A percentile compares a stretch with the other conserved stretches of the same genome.
Evolutionary conservation across 495 filamentous ascomycete genomes (phyloP).

Genomic region (Daldinia bambusicola): DNA sequence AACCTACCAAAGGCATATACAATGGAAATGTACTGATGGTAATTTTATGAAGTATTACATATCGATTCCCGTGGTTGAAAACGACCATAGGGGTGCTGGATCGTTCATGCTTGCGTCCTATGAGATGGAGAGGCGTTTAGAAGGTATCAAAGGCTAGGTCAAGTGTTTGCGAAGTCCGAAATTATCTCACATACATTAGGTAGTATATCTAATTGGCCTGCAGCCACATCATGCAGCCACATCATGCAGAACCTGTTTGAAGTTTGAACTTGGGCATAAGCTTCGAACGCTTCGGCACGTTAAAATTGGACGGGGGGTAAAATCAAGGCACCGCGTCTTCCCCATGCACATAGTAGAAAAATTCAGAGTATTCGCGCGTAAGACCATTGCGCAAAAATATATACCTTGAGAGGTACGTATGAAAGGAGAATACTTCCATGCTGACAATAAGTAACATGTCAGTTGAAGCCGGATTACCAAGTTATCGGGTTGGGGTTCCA

Average conservation of each 20-base stretch:
- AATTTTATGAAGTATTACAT: slow-evolving; percentile 58
- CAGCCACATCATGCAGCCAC: no score
- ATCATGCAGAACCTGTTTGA: no score
- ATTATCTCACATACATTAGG: no score
- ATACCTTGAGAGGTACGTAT: no score
- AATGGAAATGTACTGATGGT: slow-evolving; percentile 45
- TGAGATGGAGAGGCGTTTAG: slow-evolving; percentile 53
- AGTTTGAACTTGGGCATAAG: not conserved
- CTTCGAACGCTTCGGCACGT: not conserved
- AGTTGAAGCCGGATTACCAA: not conserved
- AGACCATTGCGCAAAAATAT: no score
- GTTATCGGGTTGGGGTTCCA: not conserved
- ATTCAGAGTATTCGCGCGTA: no score
- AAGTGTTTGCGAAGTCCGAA: no score
- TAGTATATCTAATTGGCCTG: no score
- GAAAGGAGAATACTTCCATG: not conserved
- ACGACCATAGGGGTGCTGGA: slow-evolving; percentile 60
- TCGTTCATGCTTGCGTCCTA: slow-evolving; percentile 61
- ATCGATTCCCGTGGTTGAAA: slow-evolving; percentile 54
- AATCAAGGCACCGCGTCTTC: not conserved
- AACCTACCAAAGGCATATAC: slow-evolving; percentile 19
- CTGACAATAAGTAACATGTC: not conserved
- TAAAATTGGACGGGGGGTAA: not conserved
- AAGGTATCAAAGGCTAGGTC: not conserved
- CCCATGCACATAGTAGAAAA: not conserved